Base-by-base conservation (phyloP, 2,329 filamentous ascomycete genomes). In the Colletotrichum gloeosporioides region DNA sequence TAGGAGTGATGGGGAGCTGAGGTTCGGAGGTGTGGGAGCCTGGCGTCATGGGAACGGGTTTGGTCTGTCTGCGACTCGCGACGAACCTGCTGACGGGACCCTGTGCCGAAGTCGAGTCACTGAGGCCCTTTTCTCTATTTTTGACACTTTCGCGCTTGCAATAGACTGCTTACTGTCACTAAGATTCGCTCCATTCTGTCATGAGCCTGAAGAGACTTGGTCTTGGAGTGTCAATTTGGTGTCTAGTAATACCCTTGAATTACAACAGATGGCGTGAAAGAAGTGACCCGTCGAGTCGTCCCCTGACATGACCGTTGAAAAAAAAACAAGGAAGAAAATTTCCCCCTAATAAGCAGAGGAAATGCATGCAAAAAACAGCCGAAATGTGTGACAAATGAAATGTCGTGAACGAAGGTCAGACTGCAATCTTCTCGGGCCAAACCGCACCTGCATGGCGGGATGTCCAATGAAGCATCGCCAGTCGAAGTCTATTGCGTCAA, bases 381-480 rank as follows among this genome's bases (percentile, higher is more conserved):
- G 22, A 44, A 44, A 5, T 10, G 0, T 12, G 15, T 36, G 32
- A 73, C 63, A 53, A 73, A 73, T 27, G 69, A 69, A 69, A 49
- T 25, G 10, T 66, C 36, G 29, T 55, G 36, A 55, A 61, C 22
- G 59, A 76, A 74, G 27, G 73, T 65, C 10, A 29, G 70, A 49
- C 65, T 39, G 59, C 22, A 34, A 44, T 25, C 62, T n/a, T 18
- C 29, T 36, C 55, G 27, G 57, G 12, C n/a, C 25, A 18, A 18
- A 65, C 64, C 57, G 32, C 34, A 61, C 71, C 71, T 74, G 59
- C 64, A 31, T 55, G 39, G 18, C 27, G 7, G 15, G 44, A 53
- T 32, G 18, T 66, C 70, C 70, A 69, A 69, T 69, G 49, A 65
- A 74, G 64, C 70, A 65, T 65, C 70, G 64, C 29, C 64, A 32